phyloP scores from a whole-genome alignment of 2,329 filamentous ascomycete genomes.

The Fusarium sp. region DNA sequence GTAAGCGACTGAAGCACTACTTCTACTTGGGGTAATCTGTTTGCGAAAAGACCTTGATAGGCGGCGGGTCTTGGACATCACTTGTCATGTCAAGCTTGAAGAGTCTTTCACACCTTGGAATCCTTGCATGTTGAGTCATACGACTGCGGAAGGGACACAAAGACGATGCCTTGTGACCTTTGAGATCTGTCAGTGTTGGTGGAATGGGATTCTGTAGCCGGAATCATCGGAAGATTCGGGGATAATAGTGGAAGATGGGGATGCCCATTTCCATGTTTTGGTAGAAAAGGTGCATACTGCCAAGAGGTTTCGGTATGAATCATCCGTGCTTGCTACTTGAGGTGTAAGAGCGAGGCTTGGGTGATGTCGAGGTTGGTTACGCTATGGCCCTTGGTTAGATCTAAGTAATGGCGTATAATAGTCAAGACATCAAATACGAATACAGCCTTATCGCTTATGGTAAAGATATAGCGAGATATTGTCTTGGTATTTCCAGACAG shows the following conservation, averaged over 20 bases:
- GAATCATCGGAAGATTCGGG: conserved; percentile 31
- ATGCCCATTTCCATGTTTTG: not conserved
- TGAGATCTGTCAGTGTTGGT: conserved; percentile 1
- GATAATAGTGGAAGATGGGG: conserved; percentile 1
- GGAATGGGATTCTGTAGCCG: not conserved
- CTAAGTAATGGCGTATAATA: conserved; percentile 5
- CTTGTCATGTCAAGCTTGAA: not conserved
- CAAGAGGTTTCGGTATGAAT: conserved; percentile 15
- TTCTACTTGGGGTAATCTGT: not conserved
- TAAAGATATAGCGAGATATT: not conserved
- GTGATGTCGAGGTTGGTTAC: not conserved
- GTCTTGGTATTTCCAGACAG: not conserved
- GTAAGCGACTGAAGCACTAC: not conserved
- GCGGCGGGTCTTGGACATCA: not conserved
- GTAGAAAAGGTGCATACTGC: conserved; percentile 8
- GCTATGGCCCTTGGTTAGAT: not conserved
- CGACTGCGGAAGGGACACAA: not conserved
- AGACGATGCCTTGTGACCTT: conserved; percentile 24
- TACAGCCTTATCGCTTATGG: conserved; percentile 19
- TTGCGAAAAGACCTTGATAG: not conserved
- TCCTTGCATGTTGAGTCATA: conserved; percentile 21
- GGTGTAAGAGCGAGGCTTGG: not conserved
- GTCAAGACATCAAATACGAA: conserved; percentile 11
- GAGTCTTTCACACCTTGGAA: not conserved
- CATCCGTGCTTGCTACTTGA: not conserved